Evolutionary conservation across 176 grass and related monocot genomes (phyloP).

Genomic region (Stipa capillata): DNA sequence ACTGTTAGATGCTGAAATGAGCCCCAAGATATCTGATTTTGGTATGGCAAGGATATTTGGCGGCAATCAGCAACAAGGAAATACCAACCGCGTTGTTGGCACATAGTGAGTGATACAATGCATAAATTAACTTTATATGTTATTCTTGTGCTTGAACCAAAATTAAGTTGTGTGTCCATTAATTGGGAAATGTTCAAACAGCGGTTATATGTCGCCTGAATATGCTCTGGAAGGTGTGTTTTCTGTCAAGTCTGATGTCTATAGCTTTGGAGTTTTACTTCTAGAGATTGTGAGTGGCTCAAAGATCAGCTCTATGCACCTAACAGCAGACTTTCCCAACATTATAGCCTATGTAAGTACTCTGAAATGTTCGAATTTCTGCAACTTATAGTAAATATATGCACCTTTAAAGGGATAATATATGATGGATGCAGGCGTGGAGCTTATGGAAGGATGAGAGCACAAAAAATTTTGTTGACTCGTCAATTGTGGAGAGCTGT

Average conservation of each 20-base stretch:
- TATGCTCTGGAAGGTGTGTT: constrained; percentile 34
- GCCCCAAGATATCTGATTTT: constrained; percentile 8
- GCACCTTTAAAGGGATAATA: background rate
- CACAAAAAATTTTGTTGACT: constrained; percentile 23
- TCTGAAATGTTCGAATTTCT: background rate
- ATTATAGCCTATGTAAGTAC: constrained; percentile 19
- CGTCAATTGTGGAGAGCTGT: constrained; percentile 1
- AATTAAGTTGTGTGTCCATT: background rate
- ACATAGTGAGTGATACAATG: background rate
- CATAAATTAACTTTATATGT: background rate
- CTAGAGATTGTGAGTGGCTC: constrained; percentile 30
- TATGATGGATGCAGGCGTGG: constrained; percentile 31
- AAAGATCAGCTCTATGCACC: background rate
- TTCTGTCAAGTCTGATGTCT: constrained; percentile 34
- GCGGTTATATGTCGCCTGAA: constrained; percentile 27
- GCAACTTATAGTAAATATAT: background rate
- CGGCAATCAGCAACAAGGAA: background rate
- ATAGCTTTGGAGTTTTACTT: constrained; percentile 27
- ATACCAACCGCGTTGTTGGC: background rate
- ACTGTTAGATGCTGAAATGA: constrained; percentile 2
- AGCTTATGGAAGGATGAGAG: constrained; percentile 27
- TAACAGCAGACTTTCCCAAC: background rate
- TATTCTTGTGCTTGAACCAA: too few species aligned
- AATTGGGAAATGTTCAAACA: background rate
- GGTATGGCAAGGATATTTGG: constrained; percentile 7